Conservation (phyloP, 306 rosid genomes). For the Comarum palustre region DNA sequence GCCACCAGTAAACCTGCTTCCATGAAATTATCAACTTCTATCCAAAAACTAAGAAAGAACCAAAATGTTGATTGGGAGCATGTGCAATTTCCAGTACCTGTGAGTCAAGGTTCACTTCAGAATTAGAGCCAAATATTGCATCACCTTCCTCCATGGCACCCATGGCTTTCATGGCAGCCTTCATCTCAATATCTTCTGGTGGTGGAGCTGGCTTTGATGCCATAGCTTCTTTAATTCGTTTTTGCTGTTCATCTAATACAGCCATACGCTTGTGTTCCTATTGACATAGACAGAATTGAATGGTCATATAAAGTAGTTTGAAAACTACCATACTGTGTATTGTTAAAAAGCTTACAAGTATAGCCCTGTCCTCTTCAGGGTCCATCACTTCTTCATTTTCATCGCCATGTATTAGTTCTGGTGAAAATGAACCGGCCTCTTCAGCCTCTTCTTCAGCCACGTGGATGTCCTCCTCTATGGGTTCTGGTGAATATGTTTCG, state of each 20-base stretch:
- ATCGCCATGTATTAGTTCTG: conserved; percentile 76
- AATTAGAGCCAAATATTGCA: conserved; percentile 83
- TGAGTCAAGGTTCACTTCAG: conserved; percentile 88
- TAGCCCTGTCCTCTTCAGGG: conserved; percentile 89
- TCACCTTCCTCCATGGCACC: conserved; percentile 98
- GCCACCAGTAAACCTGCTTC: conserved; percentile 97
- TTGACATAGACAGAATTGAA: conserved; percentile 7
- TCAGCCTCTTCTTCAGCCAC: conserved; percentile 38
- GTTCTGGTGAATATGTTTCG: conserved; percentile 68
- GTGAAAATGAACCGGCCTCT: conserved; percentile 85
- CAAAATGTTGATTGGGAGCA: conserved; percentile 1
- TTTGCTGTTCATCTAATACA: conserved; percentile 76
- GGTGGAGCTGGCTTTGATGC: conserved; percentile 80
- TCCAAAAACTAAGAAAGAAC: neutral
- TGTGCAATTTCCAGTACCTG: conserved; percentile 50
- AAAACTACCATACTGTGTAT: conserved; percentile 1
- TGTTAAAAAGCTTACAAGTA: conserved; percentile 40
- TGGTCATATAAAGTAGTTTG: conserved; percentile 10
- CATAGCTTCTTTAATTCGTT: conserved; percentile 71
- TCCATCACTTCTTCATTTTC: conserved; percentile 82
- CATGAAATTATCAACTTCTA: conserved; percentile 18
- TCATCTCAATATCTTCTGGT: conserved; percentile 77
- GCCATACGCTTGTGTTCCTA: conserved; percentile 63
- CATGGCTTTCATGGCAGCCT: conserved; percentile 90
- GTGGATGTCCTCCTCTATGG: conserved; percentile 41